phyloP scores from a whole-genome alignment of 2,329 filamentous ascomycete genomes.

The Myriosclerotinia scirpicola region DNA sequence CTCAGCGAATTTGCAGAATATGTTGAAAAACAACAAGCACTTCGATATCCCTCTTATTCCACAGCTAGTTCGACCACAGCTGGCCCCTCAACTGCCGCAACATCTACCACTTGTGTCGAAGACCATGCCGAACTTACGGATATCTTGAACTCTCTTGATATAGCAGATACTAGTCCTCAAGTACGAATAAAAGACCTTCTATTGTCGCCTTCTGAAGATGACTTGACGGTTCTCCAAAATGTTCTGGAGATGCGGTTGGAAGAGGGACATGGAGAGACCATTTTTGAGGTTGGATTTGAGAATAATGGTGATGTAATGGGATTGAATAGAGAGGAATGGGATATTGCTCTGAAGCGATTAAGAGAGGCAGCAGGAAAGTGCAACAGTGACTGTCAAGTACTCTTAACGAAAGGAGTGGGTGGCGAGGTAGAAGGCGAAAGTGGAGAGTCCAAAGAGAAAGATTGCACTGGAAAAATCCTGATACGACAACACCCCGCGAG shows the following conservation, averaged over 20 bases:
- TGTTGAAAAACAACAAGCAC: conserved; percentile 87
- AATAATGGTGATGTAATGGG: conserved; percentile 84
- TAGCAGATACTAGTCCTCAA: conserved; percentile 67
- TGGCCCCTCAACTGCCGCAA: conserved; percentile 31
- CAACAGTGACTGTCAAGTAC: conserved; percentile 73
- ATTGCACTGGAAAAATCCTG: conserved; percentile 80
- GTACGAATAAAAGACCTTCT: conserved; percentile 75
- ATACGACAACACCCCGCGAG: conserved; percentile 71
- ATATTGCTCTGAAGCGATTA: conserved; percentile 66
- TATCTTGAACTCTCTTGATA: conserved; percentile 73
- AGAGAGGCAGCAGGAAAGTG: conserved; percentile 61
- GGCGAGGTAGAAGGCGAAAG: conserved; percentile 60
- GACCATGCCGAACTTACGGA: conserved; percentile 82
- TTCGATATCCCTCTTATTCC: conserved; percentile 54
- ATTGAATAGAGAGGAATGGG: conserved; percentile 74
- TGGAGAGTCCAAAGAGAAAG: conserved; percentile 38
- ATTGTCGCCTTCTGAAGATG: conserved; percentile 61
- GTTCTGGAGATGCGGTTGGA: conserved; percentile 68
- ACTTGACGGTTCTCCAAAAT: conserved; percentile 60
- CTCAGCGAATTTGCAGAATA: conserved; percentile 97
- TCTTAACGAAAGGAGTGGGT: conserved; percentile 89
- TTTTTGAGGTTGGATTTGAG: conserved; percentile 92
- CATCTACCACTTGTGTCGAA: conserved; percentile 43
- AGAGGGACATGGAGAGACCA: conserved; percentile 83
- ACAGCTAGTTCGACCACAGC: conserved; percentile 26